Evolutionary conservation across 805 yeast species (phyloP).

Genomic region (Lachancea mirantina): DNA sequence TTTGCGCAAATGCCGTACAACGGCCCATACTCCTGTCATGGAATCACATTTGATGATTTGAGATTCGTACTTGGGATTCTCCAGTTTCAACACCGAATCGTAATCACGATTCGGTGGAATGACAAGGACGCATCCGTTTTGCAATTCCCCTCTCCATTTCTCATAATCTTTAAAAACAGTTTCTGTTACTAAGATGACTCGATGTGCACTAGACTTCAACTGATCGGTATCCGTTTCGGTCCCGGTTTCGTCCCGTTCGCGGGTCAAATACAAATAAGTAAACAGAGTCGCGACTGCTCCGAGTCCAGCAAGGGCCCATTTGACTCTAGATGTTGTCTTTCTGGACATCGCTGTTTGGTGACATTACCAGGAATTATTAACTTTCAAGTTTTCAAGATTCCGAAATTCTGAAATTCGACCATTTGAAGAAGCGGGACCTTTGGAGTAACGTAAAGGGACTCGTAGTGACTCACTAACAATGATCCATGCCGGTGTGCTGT

Average conservation of each 20-base stretch:
- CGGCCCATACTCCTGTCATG: slow-evolving; percentile 44
- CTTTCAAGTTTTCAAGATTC: too few relatives aligned
- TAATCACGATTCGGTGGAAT: slow-evolving; percentile 26
- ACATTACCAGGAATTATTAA: too few relatives aligned
- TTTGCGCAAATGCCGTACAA: slow-evolving; percentile 45
- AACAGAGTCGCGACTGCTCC: too few relatives aligned
- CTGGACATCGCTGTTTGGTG: too few relatives aligned
- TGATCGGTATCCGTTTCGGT: slow-evolving; percentile 1
- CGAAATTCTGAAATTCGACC: too few relatives aligned
- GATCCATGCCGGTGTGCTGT: slow-evolving; percentile 11
- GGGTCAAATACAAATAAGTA: too few relatives aligned
- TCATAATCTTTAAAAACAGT: slow-evolving; percentile 8
- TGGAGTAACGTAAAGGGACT: too few relatives aligned
- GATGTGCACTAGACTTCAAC: slow-evolving; percentile 11
- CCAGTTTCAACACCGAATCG: not conserved
- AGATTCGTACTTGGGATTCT: slow-evolving; percentile 18
- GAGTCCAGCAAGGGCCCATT: too few relatives aligned
- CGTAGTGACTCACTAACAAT: too few relatives aligned
- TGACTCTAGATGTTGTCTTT: too few relatives aligned
- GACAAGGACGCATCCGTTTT: slow-evolving; percentile 29
- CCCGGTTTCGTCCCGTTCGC: too few relatives aligned
- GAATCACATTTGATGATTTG: slow-evolving; percentile 43
- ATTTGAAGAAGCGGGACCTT: too few relatives aligned
- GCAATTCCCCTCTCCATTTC: slow-evolving; percentile 17
- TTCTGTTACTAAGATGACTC: slow-evolving; percentile 18